These are phyloP conservation scores for Candida sanyaensis DNA, from an alignment of 1,139 yeast species.

Conservation along the genomic window DNA sequence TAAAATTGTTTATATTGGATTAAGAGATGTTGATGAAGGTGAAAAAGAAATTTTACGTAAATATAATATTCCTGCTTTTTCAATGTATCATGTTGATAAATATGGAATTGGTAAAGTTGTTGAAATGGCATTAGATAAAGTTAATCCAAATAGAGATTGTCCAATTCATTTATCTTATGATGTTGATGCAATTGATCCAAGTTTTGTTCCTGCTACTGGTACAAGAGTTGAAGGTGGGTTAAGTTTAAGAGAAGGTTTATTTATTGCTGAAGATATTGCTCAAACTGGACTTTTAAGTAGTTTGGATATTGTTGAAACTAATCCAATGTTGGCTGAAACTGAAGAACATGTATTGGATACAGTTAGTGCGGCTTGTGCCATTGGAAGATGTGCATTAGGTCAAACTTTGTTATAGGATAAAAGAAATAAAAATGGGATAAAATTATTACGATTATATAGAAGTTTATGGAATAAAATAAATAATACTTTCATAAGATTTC, in stretches of 20 bases:
- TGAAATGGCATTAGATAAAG: slow-evolving; percentile 82
- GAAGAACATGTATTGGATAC: slow-evolving; percentile 82
- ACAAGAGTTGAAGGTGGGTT: slow-evolving; percentile 97
- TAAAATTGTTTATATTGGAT: slow-evolving; percentile 89
- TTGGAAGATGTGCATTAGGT: slow-evolving; percentile 93
- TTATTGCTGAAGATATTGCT: slow-evolving; percentile 88
- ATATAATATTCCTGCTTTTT: slow-evolving; percentile 77
- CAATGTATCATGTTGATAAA: slow-evolving; percentile 96
- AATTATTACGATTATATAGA: neutral
- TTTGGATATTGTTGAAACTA: slow-evolving; percentile 90
- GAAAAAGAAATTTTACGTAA: slow-evolving; percentile 77
- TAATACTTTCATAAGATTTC: neutral
- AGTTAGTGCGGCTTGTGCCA: slow-evolving; percentile 85
- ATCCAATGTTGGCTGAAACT: slow-evolving; percentile 83
- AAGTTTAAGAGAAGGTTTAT: slow-evolving; percentile 91
- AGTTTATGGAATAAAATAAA: neutral
- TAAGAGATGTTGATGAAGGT: slow-evolving; percentile 88
- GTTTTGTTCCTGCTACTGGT: slow-evolving; percentile 95
- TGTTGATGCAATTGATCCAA: slow-evolving; percentile 96
- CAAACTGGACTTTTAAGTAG: slow-evolving; percentile 84
- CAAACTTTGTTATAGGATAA: slow-evolving; percentile 67
- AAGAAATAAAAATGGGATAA: neutral
- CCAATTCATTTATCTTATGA: slow-evolving; percentile 94
- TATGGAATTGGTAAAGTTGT: slow-evolving; percentile 90
- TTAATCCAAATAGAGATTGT: slow-evolving; percentile 70